Percentiles rank a stretch among this genome's conserved stretches.
Conservation (phyloP, 495 filamentous ascomycete species). For the Neurospora sp. region DNA sequence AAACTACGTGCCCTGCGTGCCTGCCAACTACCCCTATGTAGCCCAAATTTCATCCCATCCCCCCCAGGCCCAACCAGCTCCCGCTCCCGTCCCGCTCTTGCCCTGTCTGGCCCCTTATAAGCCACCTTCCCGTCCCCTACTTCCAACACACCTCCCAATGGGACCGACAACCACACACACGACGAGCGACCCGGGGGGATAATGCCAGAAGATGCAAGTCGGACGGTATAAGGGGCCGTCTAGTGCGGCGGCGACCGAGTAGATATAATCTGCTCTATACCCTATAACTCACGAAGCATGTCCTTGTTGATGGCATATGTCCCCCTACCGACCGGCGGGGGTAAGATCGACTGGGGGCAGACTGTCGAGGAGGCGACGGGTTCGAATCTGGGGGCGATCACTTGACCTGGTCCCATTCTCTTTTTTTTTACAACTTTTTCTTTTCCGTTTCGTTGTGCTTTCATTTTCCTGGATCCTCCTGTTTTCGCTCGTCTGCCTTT, state of each 20-base stretch:
- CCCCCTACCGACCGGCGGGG: not conserved
- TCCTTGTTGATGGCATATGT: not conserved
- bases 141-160: not conserved
- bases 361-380: not conserved
- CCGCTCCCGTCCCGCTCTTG: not conserved
- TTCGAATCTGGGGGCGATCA: not conserved
- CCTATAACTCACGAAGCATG: not conserved
- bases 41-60: too few relatives aligned
- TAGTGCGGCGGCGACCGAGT: not conserved
- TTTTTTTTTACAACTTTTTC: not conserved
- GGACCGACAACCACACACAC: not conserved
- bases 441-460: not conserved
- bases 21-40: too few relatives aligned
- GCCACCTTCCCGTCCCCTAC: not conserved
- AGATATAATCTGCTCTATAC: not conserved
- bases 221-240: not conserved
- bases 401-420: not conserved
- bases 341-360: not conserved
- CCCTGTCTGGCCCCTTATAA: not conserved
- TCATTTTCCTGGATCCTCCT: too few relatives aligned
- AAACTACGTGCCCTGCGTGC: too few relatives aligned
- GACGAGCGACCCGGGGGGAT: not conserved
- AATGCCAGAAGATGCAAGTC: not conserved
- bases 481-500: not conserved
- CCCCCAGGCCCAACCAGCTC: not conserved